Conservation (phyloP, 2,329 filamentous ascomycete genomes). For the Exophiala dermatitidis region DNA sequence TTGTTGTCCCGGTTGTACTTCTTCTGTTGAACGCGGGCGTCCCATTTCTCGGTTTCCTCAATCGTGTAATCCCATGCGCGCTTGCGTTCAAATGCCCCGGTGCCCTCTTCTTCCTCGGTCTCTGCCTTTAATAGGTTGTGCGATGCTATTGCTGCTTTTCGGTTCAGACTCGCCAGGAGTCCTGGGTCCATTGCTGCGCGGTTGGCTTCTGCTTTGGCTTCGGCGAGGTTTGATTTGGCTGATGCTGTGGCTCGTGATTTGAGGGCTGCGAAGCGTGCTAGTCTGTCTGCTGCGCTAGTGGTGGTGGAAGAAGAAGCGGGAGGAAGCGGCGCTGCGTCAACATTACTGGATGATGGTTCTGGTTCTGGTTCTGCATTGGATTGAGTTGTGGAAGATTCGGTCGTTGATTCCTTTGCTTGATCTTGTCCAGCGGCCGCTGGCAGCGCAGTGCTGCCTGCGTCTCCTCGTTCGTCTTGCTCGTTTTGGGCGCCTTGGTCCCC, state of each 20-base stretch:
- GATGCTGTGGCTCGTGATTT: constrained; percentile 37
- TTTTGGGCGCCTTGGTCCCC: background rate
- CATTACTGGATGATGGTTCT: too few species aligned
- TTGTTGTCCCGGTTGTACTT: constrained; percentile 72
- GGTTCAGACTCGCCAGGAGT: constrained; percentile 69
- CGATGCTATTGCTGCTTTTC: constrained; percentile 77
- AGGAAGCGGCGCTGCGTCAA: background rate
- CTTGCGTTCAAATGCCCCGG: constrained; percentile 72
- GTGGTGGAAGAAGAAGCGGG: background rate
- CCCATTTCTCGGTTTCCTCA: constrained; percentile 91
- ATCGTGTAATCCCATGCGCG: constrained; percentile 98
- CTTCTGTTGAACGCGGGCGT: constrained; percentile 82
- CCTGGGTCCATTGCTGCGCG: constrained; percentile 69
- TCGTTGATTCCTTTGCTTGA: background rate
- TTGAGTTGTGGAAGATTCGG: background rate
- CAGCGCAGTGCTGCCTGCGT: too few species aligned
- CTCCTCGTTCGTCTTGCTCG: background rate
- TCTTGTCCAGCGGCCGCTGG: background rate
- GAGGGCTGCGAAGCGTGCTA: constrained; percentile 27
- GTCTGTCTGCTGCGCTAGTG: constrained; percentile 16
- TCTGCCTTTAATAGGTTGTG: constrained; percentile 93
- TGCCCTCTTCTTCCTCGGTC: constrained; percentile 68
- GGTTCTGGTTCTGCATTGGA: too few species aligned
- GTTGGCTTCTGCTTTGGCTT: constrained; percentile 75
- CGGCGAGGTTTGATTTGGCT: constrained; percentile 68